Base-by-base conservation (phyloP, 495 filamentous ascomycete species). In the Lentithecium fluviatile region DNA sequence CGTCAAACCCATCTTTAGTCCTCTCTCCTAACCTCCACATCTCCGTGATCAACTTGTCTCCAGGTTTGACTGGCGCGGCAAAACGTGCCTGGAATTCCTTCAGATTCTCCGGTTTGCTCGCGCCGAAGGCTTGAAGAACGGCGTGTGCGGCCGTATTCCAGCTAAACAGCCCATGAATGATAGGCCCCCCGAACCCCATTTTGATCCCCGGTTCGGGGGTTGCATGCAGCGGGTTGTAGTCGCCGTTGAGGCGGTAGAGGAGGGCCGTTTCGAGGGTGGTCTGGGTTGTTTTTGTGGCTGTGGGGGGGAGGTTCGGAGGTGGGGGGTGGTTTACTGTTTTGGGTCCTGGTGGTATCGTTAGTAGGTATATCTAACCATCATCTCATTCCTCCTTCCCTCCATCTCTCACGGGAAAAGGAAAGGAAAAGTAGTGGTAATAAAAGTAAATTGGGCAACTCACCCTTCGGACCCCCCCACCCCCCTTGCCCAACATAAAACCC, bases 211-310 rank as follows among this genome's bases (percentile, higher is more conserved):
- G 89, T 72, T 87, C 88, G 12, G 90, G 91, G 25, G 85, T 87
- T 7, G 89, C 88, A 70, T 95, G 90, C 45, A 95, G 84, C 23
- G 90, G 91, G 77, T 95, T 95, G 72, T 95, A 95, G 73, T 95
- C 91, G 66, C 90, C 91, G 62, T 96, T 94, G 34, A 95, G 80
- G 45, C 86, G 64, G 65, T 74, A 74, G 34, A 95, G 77, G 50
- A 88, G 81, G 13, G 91, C 84, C 0, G 88, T 85, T 72, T 92
- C 84, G 38, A 73, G 58, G 15, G 77, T 88, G 1, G 83, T 91
- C 71, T 88, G 86, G 46, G 84, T 74, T 61, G 80, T 80, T 64
- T 87, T 82, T n/a, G 83, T 79, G 43, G 80, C 87, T 72, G 94
- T 88, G n/a, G 91, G 87, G 56, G 79, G 78, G 74, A 82, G 85